Evolutionary conservation across 768 basidiomycete species (phyloP), one percentile per base, ranked within the genome.

Genomic region (Galerina sulciceps): DNA sequence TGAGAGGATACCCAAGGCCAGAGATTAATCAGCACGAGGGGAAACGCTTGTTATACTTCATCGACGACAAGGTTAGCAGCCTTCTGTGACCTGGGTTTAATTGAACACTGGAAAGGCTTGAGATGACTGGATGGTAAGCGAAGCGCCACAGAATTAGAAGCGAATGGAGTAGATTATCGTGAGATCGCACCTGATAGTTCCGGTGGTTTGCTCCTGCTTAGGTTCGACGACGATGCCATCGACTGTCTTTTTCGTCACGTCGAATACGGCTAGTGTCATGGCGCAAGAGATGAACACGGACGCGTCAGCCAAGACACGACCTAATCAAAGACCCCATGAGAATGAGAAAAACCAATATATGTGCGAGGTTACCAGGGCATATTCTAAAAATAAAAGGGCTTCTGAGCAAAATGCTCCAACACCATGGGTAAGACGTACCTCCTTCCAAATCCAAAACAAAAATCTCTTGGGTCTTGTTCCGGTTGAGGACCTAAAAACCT

Each of bases 391-490:
- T 10, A 20, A 45, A 26, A 38, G 15, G 10, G 15, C 46, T 45
- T 15, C 20, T 41, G 17, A 2, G 9, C 4, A 23, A 18, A 41
- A 42, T n/a, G 31, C 6, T 36, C 18, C 48, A 42, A 37, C 26
- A 15, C 10, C 36, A 45, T 23, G 55, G 13, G 14, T 49, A 34
- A 23, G 17, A 34, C 60, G 48, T 40, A 69, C 76, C 85, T 78
- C 65, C 85, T 69, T 31, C 83, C 85, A 51, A 84, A 86, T 3
- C 85, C 85, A 58, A 85, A 86, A 49, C 77, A 79, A 40, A 79
- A 65, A 4, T 69, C 67, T 17, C 76, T 75, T 15, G 84, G 80
- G 51, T 84, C 82, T 17, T 51, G 62, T 58, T 82, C 77, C 6
- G 77, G 72, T 31, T 71, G 63, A n/a, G 73, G 65, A 8, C 72